Evolutionary conservation across 129 eudicot species (phyloP).

Genomic region (Escallonia rubra): DNA sequence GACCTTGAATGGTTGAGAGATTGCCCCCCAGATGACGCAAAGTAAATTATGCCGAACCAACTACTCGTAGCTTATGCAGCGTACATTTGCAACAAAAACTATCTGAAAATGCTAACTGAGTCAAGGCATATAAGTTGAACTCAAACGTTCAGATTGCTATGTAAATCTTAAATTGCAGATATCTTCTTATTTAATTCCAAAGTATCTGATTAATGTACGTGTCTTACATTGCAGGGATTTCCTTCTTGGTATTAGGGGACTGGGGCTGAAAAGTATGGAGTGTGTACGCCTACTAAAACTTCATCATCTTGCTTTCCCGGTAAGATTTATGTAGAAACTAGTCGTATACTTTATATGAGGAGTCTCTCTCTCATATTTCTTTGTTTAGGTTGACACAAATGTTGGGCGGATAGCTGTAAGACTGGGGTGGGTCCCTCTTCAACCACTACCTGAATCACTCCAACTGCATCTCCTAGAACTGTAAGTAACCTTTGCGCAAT

Average conservation of each 20-base stretch:
- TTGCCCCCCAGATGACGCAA: slow-evolving; percentile 82
- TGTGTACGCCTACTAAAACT: slow-evolving; percentile 94
- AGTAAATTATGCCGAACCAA: slow-evolving; percentile 39
- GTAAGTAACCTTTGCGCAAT: slow-evolving; percentile 35
- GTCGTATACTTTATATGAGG: neutral
- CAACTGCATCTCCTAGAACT: slow-evolving; percentile 84
- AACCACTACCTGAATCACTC: slow-evolving; percentile 91
- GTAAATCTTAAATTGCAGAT: neutral
- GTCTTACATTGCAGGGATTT: slow-evolving; percentile 54
- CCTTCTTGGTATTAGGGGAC: slow-evolving; percentile 69
- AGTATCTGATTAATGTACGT: neutral
- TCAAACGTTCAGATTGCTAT: too few species aligned
- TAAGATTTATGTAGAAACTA: neutral
- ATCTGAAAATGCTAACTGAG: neutral
- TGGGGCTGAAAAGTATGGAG: slow-evolving; percentile 97
- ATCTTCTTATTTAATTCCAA: too few species aligned
- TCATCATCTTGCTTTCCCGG: slow-evolving; percentile 55
- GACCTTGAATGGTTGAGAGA: slow-evolving; percentile 95
- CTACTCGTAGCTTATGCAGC: neutral
- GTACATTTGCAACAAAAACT: neutral
- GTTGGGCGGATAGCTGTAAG: slow-evolving; percentile 96
- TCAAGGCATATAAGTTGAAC: neutral
- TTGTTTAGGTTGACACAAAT: slow-evolving; percentile 85
- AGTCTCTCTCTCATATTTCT: neutral
- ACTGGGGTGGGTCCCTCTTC: slow-evolving; percentile 99